Evolutionary conservation across 2,329 filamentous ascomycete genomes (phyloP), one percentile per base, ranked within the genome.

Genomic region (Clathrospora elynae): DNA sequence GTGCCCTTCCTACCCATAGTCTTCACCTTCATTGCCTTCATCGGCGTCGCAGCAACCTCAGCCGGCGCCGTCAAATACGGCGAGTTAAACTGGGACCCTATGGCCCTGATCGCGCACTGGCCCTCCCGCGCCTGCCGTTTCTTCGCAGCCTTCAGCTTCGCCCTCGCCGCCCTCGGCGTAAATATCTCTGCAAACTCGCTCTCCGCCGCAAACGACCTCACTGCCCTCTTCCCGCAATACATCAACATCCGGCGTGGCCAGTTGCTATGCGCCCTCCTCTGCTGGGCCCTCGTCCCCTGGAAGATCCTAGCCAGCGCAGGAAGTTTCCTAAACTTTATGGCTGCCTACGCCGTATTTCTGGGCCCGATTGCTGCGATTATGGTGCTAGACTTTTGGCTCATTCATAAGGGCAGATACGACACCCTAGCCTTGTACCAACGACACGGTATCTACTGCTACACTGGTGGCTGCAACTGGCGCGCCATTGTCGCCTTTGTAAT

Each of bases 331-430:
- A 76, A 78, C 29, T 88, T 87, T 67, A 85, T 88, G 78, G 75
- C 78, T 29, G 84, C 83, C 0, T 83, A 85, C 61, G 78, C 79
- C 1, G 75, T 86, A 25, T 87, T 87, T 67, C 71, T 87, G 0
- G 83, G 80, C 0, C 83, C 83, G 0, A 82, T 86, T 44, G 80
- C 81, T 0, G 77, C 77, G 1, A 81, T 86, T 50, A 78, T 85
- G 69, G 71, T 77, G 0, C 74, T 75, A 9, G 83, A 86, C 52
- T 85, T 79, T 57, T 85, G 81, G 79, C 57, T 82, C 29, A 65
- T 85, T 6, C 78, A 79, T 39, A 42, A 44, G 2, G 54, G 66
- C 49, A 77, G 71, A 58, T 77, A 79, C 55, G 76, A 78, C 62
- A 75, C 72, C 2, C 74, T 73, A 31, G 81, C 73, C 33, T 57